Evolutionary conservation across 2,329 filamentous ascomycete species (phyloP), one percentile per base, ranked within the genome.

Genomic region (Penicillium vulpinum): DNA sequence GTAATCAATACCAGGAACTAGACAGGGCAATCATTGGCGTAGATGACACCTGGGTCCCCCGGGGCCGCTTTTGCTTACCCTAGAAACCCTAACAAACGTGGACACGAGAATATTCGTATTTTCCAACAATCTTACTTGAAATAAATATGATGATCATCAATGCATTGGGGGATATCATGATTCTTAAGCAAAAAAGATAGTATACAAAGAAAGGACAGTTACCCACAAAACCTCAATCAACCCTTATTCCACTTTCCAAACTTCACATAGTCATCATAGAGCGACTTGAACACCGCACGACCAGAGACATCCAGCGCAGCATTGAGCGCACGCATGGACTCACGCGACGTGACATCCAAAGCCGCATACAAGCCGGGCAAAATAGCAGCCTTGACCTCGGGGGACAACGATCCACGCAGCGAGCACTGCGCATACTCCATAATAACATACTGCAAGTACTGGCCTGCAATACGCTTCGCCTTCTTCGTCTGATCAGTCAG

Each of bases 401-500:
- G 77, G 2, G 70, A 69, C n/a, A 85, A 67, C 15, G 80, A 73
- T 4, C 77, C 77, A 28, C 76, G 74, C 24, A 88, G 73, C 47
- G 82, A 80, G 59, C 77, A 80, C 33, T 77, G 71, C 48, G 82
- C 81, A 67, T 85, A 88, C 35, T 81, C 77, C 66, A 82, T 81
- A 3, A 88, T 73, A 18, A 87, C 70, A 46, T 84, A 81, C 58
- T 82, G 82, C 15, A 86, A 71, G 66, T 84, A 83, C 62, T 84
- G 80, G 0, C 83, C 83, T 0, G 83, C 81, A 54, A 83, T 79
- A 29, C 81, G 79, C 61, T 83, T 81, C 8, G 84, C 83, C 55
- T 82, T 83, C 63, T 84, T 84, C 13, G 83, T 82, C 56, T 83
- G 80, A 60, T 88, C 85, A 26, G 81, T 81, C 26, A 88, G 78